A percentile compares a stretch with the other conserved stretches of the same genome.
Conservation (phyloP, 208 protist species). For the Leishmania aethiopica region DNA sequence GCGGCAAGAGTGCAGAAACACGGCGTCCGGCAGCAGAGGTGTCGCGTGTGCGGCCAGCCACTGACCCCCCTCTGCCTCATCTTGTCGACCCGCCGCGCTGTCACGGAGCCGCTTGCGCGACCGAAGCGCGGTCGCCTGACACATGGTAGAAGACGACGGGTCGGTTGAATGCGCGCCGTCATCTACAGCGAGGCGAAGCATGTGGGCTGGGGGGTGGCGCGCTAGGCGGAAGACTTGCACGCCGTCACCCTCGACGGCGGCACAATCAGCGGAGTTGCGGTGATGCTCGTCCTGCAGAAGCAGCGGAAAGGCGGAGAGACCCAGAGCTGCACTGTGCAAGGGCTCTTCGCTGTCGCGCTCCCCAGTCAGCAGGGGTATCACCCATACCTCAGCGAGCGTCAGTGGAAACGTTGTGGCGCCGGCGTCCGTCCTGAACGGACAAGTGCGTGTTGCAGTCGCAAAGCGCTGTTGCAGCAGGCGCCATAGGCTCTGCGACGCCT, state of each 20-base stretch:
- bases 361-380: constrained; percentile 16
- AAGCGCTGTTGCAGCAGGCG: constrained; percentile 19
- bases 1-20: background rate
- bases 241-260: background rate
- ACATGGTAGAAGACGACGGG: too few relatives aligned
- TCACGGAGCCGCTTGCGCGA: constrained; percentile 10
- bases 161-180: background rate
- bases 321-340: background rate
- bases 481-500: background rate
- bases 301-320: background rate
- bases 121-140: background rate
- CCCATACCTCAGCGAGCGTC: constrained; percentile 23
- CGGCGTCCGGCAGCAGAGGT: background rate
- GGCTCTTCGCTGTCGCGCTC: background rate
- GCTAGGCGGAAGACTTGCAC: background rate
- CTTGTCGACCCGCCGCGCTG: background rate
- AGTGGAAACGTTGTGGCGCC: background rate
- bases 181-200: background rate
- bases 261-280: background rate
- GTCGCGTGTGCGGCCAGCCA: background rate
- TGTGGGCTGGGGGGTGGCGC: constrained; percentile 7
- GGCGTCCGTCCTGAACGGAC: background rate
- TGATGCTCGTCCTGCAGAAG: background rate
- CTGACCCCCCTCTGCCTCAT: background rate
- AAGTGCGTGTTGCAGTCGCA: background rate